These are phyloP conservation scores for Phytophthora ramorum DNA, from an alignment of 352 stramenopile species.

Conservation along the genomic window DNA sequence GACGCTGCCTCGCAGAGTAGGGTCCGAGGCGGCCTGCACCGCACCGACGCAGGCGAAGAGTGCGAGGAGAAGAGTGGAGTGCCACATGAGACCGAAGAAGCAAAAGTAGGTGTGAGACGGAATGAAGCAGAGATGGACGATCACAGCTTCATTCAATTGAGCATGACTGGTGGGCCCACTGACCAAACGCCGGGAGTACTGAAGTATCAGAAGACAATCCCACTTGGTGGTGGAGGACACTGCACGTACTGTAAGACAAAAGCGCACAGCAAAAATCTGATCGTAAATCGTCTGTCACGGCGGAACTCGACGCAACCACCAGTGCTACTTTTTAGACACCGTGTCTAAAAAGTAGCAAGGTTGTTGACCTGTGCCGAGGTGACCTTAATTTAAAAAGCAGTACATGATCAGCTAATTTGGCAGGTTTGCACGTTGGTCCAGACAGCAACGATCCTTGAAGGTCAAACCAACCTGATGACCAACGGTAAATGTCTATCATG, in stretches of 20 bases:
- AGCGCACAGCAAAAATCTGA: not conserved
- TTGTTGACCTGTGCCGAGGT: no score
- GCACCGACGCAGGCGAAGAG: slow-evolving; percentile 22
- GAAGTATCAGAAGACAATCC: no score
- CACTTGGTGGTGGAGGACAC: not conserved
- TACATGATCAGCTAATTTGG: no score
- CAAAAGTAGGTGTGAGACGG: slow-evolving; percentile 19
- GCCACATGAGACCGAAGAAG: slow-evolving; percentile 24
- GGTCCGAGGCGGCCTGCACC: slow-evolving; percentile 7
- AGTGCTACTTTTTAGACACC: no score
- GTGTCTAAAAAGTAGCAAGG: no score
- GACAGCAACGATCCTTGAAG: not conserved
- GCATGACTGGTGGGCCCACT: not conserved
- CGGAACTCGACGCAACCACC: not conserved
- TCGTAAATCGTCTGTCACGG: not conserved
- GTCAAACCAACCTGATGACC: not conserved
- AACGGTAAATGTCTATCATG: not conserved
- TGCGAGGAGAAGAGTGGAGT: slow-evolving; percentile 19
- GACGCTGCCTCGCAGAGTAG: not conserved
- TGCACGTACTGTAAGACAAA: no score
- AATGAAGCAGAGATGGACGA: not conserved
- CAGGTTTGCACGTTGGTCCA: not conserved
- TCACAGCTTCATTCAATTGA: not conserved
- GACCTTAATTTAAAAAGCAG: no score
- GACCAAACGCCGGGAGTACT: not conserved